phyloP scores from a whole-genome alignment of 75 land plant species.

The Isoetes taiwanensis region DNA sequence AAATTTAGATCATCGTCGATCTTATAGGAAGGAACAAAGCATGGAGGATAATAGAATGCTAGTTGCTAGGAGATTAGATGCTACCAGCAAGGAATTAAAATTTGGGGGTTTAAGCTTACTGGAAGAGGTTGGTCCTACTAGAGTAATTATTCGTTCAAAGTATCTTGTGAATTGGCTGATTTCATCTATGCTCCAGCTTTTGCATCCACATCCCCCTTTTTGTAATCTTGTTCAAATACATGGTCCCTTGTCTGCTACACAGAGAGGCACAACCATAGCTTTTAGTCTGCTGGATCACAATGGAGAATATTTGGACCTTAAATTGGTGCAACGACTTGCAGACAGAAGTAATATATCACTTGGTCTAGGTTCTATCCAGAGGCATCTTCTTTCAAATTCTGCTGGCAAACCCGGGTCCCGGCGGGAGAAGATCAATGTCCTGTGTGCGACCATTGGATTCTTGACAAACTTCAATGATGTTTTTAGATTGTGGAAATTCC shows the following conservation, averaged over 20 bases:
- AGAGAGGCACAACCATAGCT: constrained; percentile 9
- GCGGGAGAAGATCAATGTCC: no score
- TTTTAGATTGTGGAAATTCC: constrained; percentile 14
- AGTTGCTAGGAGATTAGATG: no score
- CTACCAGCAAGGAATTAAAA: no score
- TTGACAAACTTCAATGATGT: constrained; percentile 22
- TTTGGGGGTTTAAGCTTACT: constrained; percentile 9
- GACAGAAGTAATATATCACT: constrained; percentile 19
- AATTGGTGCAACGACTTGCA: constrained; percentile 16
- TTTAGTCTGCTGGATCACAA: constrained; percentile 10
- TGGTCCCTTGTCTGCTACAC: constrained; percentile 7
- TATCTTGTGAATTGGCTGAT: constrained; percentile 15
- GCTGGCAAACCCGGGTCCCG: no score
- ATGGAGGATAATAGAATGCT: no score
- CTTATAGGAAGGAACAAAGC: no score
- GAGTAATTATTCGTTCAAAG: constrained; percentile 4
- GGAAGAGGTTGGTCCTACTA: constrained; percentile 6
- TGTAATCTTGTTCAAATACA: constrained; percentile 11
- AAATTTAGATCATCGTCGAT: no score
- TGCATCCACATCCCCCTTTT: constrained; percentile 5
- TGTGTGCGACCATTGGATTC: constrained; percentile 22
- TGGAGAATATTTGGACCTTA: constrained; percentile 12
- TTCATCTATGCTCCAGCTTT: constrained; percentile 7
- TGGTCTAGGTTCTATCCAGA: no score
- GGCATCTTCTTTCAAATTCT: no score